A percentile compares a stretch with the other conserved stretches of the same genome.
These are phyloP conservation scores for Ogataea degrootiae DNA, from an alignment of 805 yeast genomes.

Conservation along the genomic window DNA sequence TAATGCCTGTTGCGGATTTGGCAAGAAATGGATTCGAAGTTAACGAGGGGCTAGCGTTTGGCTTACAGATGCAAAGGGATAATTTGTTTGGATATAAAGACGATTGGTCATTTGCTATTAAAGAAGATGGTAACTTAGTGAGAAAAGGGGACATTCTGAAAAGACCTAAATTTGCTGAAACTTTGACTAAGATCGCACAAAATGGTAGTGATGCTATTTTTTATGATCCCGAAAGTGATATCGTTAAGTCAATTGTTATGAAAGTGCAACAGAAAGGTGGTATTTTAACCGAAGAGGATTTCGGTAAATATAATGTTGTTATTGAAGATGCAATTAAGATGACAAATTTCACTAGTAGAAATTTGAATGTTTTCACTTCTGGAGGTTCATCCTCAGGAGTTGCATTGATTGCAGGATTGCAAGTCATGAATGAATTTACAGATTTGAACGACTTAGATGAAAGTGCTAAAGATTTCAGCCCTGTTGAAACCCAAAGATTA, in stretches of 20 bases:
- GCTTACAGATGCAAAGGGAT: slow-evolving; percentile 36
- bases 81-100: slow-evolving; percentile 27
- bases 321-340: slow-evolving; percentile 42
- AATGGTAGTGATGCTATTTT: slow-evolving; percentile 75
- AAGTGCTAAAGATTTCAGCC: slow-evolving; percentile 36
- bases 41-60: slow-evolving; percentile 37
- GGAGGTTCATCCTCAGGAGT: slow-evolving; percentile 82
- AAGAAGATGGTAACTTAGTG: slow-evolving; percentile 29
- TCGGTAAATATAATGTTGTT: slow-evolving; percentile 52
- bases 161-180: slow-evolving; percentile 60
- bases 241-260: slow-evolving; percentile 56
- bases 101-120: slow-evolving; percentile 56
- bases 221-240: slow-evolving; percentile 77
- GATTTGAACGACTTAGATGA: slow-evolving; percentile 26
- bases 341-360: slow-evolving; percentile 23
- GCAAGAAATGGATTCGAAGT: slow-evolving; percentile 63
- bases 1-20: slow-evolving; percentile 69
- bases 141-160: slow-evolving; percentile 54
- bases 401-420: slow-evolving; percentile 71
- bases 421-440: slow-evolving; percentile 47
- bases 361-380: slow-evolving; percentile 44
- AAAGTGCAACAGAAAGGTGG: slow-evolving; percentile 60
- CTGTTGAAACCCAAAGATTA: slow-evolving; percentile 56
- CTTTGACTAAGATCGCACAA: slow-evolving; percentile 63
- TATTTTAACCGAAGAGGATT: slow-evolving; percentile 58